Conservation (phyloP, 2,329 filamentous ascomycete genomes). For the Bisporella sp. region DNA sequence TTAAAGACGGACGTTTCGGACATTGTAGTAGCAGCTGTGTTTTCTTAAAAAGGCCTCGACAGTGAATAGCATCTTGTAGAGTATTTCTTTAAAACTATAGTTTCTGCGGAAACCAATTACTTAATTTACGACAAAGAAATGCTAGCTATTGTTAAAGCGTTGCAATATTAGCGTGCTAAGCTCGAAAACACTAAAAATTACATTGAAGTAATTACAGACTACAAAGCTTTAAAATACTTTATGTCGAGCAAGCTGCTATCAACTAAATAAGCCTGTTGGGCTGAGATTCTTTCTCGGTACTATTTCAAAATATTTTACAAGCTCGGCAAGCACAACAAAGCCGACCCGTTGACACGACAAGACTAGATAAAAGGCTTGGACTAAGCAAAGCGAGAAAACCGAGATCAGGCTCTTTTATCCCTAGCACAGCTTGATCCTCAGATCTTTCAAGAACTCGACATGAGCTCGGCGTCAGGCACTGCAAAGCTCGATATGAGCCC, state of each 20-base stretch:
- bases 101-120: too few species aligned
- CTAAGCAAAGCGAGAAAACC: background rate
- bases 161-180: background rate
- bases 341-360: too few species aligned
- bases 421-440: background rate
- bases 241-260: background rate
- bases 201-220: background rate
- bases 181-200: background rate
- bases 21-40: background rate
- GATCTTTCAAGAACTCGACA: too few species aligned
- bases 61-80: too few species aligned
- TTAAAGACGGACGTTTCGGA: background rate
- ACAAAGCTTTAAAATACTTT: background rate
- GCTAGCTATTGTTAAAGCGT: background rate
- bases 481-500: too few species aligned
- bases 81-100: too few species aligned
- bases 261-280: background rate
- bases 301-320: too few species aligned
- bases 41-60: background rate
- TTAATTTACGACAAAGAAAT: too few species aligned
- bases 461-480: too few species aligned
- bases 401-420: background rate
- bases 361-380: too few species aligned
- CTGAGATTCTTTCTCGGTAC: too few species aligned
- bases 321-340: too few species aligned